Percentiles rank a stretch among this genome's conserved stretches.
Conservation (phyloP, 2,329 filamentous ascomycete genomes). For the Alternaria metachromatica region DNA sequence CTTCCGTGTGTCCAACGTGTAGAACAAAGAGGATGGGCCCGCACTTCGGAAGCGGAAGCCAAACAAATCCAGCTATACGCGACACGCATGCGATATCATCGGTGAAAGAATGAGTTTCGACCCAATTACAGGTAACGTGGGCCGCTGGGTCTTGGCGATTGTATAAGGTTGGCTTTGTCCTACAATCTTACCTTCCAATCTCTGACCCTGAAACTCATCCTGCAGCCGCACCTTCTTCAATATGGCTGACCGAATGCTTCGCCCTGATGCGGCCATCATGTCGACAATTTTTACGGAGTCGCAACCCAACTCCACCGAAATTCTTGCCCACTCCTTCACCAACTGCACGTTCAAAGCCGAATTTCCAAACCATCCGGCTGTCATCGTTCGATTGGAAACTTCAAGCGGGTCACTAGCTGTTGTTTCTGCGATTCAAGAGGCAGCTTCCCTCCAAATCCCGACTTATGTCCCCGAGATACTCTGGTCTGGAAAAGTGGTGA, state of each 20-base stretch:
- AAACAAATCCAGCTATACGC: too few species aligned
- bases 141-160: too few species aligned
- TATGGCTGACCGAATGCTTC: neutral
- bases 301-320: neutral
- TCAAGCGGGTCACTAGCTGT: neutral
- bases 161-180: too few species aligned
- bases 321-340: neutral
- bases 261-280: neutral
- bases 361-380: neutral
- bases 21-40: too few species aligned
- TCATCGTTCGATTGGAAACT: neutral
- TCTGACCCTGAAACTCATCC: too few species aligned
- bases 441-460: neutral
- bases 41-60: too few species aligned
- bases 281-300: neutral
- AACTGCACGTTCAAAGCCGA: neutral
- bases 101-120: too few species aligned
- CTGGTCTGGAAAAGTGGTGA: too few species aligned
- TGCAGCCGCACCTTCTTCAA: too few species aligned
- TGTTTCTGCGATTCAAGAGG: neutral
- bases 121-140: too few species aligned
- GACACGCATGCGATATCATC: too few species aligned
- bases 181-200: too few species aligned
- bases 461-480: neutral
- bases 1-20: neutral